phyloP scores from a whole-genome alignment of 345 rosid genomes.

The Lenwebbia sp. region DNA sequence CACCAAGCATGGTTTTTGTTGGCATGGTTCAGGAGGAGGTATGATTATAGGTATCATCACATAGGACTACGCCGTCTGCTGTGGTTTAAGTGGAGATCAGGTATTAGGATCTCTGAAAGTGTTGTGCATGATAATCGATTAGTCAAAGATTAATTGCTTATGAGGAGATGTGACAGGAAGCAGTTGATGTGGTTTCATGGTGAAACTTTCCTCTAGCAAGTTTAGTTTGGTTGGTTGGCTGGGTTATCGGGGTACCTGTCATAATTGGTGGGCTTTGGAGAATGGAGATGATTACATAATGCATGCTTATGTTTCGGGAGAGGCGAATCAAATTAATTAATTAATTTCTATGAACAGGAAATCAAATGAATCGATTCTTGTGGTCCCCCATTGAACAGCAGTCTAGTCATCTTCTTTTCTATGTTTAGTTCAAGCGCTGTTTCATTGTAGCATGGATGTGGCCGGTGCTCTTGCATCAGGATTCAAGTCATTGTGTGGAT shows the following conservation, averaged over 20 bases:
- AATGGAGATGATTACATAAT: background rate
- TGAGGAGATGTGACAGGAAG: background rate
- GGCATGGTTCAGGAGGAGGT: background rate
- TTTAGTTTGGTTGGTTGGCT: background rate
- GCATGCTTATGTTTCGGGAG: background rate
- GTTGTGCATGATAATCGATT: background rate
- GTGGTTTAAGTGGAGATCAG: background rate
- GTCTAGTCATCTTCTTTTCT: background rate
- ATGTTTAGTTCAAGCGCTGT: background rate
- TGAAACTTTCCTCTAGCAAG: background rate
- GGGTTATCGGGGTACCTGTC: background rate
- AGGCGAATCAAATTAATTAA: background rate
- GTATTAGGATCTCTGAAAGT: background rate
- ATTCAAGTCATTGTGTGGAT: background rate
- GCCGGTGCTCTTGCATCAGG: background rate
- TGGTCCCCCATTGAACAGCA: background rate
- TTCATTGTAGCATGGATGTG: background rate
- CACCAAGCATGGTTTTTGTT: background rate
- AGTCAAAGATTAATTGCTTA: background rate
- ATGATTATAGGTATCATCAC: background rate
- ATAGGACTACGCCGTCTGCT: background rate
- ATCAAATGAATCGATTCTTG: background rate
- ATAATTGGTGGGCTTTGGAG: background rate
- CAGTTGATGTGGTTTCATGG: background rate
- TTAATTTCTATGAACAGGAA: background rate